Base-by-base conservation (phyloP, 139 green algal species). In the Gonium pectorale region DNA sequence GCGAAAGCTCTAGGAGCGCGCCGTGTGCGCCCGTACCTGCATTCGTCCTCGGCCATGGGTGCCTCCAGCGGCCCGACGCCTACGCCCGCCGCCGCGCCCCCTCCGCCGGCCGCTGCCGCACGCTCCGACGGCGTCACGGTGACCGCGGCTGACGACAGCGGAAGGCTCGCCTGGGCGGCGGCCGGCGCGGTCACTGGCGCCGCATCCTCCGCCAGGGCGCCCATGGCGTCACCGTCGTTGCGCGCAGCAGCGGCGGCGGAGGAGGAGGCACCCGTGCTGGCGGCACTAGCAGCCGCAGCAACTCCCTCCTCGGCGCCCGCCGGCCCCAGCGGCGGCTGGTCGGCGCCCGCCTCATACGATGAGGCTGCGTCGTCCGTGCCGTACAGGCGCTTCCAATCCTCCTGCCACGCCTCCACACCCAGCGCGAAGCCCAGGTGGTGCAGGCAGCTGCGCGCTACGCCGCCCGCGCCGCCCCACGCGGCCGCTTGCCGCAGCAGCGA, bases 371-470 rank as follows among this genome's bases (percentile, higher is more conserved):
- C 64, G 49, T 56, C 54, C 7, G 52, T 26, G 40, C 67, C 38
- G 52, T 73, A 74, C n/a, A 51, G 2, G 8, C 31, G 1, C 43
- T 17, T 13, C 64, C 81, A 89, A 56, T 88, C 78, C 31, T 54
- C 60, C 62, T 78, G 78, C 88, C 88, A 91, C 0, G 46, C 17
- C 54, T 82, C 72, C 71, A 91, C 73, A 0, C 88, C 88, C 54
- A 89, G 67, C 1, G 8, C n/a, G 29, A 89, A 80, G 3, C 83
- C 88, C 66, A 91, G 72, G 83, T 89, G 83, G 56, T 91, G 88
- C 56, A 91, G 83, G 40, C 49, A 62, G 63, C 38, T 67, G 63
- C 71, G 83, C n/a, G 35, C 78, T 37, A 56, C n/a, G 19, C 8
- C 26, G 9, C 41, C 59, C 38, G 21, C 24, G 59, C 19, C 5